Evolutionary conservation across 2,329 filamentous ascomycete species (phyloP), one percentile per base, ranked within the genome.

Genomic region (Fusarium bactridioides): DNA sequence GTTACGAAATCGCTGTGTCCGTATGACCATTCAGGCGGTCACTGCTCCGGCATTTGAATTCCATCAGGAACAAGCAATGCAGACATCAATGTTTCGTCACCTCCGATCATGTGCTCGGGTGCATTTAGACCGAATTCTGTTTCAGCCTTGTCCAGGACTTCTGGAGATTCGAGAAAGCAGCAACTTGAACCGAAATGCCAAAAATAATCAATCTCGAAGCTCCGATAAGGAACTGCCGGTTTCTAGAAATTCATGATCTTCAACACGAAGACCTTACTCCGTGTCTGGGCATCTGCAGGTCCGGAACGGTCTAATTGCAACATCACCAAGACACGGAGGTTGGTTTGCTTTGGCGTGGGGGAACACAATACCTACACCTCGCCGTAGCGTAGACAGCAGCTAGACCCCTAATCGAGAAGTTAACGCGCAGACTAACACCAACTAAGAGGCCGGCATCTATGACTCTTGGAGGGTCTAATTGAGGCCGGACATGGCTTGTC

Each of bases 401-500:
- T 13, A 25, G 57, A 47, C 29, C 45, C 55, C 69, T 65, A 61
- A 57, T 55, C 69, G 44, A 57, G 43, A 47, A 40, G 33, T 47
- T 50, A 2, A 50, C 16, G 29, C 54, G 38, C 31, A 47, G 8
- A 15, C 55, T 23, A 35, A 58, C 4, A 37, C 23, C 13, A 54
- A 41, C 48, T 27, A 44, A 40, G 41, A 67, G 50, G 33, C 70
- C 57, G 61, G 64, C 70, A 73, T 73, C 48, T 64, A 73, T 67
- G 56, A 59, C 55, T 73, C 64, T 68, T 47, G 69, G 51, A 66
- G 69, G 60, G 57, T 31, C 44, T 55, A 54, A 67, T 48, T 62
- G 63, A 70, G 70, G 70, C 70, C 66, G 70, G 66, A 56, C 62
- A 63, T 73, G 70, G 70, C 61, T 70, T 58, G 51, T 50, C 45